Conservation (phyloP, 768 basidiomycete genomes). For the Russula abietina region DNA sequence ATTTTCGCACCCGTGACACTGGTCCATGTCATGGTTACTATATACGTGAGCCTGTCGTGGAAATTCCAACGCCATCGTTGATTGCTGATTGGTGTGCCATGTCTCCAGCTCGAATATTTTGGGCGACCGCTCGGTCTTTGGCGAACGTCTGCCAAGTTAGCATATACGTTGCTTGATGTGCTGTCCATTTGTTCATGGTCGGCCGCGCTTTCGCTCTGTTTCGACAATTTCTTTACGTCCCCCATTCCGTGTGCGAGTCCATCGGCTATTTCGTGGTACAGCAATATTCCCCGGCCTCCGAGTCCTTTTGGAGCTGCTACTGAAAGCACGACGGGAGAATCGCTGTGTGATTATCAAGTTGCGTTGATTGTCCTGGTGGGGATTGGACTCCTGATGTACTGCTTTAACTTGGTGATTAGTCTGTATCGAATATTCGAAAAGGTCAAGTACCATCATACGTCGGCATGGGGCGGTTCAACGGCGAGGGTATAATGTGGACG, state of each 20-base stretch:
- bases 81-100: slow-evolving; percentile 23
- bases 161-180: slow-evolving; percentile 82
- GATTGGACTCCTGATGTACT: slow-evolving; percentile 72
- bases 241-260: slow-evolving; percentile 66
- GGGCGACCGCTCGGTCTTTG: slow-evolving; percentile 88
- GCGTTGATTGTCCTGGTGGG: slow-evolving; percentile 74
- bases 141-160: slow-evolving; percentile 80
- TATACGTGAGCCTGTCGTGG: slow-evolving; percentile 58
- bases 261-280: slow-evolving; percentile 67
- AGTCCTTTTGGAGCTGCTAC: slow-evolving; percentile 36
- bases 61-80: slow-evolving; percentile 6
- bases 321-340: slow-evolving; percentile 46
- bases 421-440: slow-evolving; percentile 86
- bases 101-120: slow-evolving; percentile 78
- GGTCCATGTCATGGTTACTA: slow-evolving; percentile 76
- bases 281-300: slow-evolving; percentile 45
- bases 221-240: slow-evolving; percentile 91
- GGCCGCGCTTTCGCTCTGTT: slow-evolving; percentile 77
- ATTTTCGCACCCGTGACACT: slow-evolving; percentile 81
- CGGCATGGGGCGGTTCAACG: slow-evolving; percentile 2
- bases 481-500: background rate
- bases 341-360: slow-evolving; percentile 69
- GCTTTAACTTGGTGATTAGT: slow-evolving; percentile 78
- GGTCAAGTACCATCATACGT: slow-evolving; percentile 59
- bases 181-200: slow-evolving; percentile 94